Evolutionary conservation across 2,329 filamentous ascomycete genomes (phyloP).

Genomic region (Diaporthe australafricana): DNA sequence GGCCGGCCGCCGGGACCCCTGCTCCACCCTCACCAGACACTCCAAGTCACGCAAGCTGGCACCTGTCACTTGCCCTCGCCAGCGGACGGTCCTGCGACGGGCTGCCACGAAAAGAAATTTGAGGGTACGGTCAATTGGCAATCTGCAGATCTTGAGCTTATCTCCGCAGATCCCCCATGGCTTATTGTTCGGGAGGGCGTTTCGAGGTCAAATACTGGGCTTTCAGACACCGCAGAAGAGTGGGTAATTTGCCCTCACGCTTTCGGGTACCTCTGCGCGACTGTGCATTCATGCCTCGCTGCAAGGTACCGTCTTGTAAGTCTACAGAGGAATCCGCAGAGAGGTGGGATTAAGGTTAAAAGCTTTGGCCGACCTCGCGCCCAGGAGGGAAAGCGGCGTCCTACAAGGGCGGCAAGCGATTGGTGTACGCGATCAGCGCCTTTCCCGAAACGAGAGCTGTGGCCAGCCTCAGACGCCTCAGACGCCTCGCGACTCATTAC

Average conservation of each 20-base stretch:
- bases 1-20: slow-evolving; percentile 26
- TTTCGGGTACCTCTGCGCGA: slow-evolving; percentile 9
- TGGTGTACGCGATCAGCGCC: slow-evolving; percentile 8
- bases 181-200: background rate
- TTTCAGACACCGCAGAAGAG: slow-evolving; percentile 4
- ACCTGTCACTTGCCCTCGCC: background rate
- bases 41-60: background rate
- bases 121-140: slow-evolving; percentile 20
- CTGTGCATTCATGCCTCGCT: slow-evolving; percentile 13
- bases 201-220: slow-evolving; percentile 1
- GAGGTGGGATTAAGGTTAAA: slow-evolving; percentile 22
- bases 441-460: slow-evolving; percentile 14
- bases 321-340: background rate
- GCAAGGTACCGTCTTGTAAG: background rate
- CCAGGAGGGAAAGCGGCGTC: background rate
- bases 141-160: slow-evolving; percentile 15
- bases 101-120: background rate
- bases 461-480: slow-evolving; percentile 12
- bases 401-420: background rate
- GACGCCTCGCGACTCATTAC: slow-evolving; percentile 27
- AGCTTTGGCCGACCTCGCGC: slow-evolving; percentile 11
- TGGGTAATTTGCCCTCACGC: background rate
- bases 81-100: background rate
- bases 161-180: background rate
- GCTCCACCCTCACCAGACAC: slow-evolving; percentile 24